Evolutionary conservation across 2,329 filamentous ascomycete species (phyloP).

Genomic region (Fusarium vanettenii): DNA sequence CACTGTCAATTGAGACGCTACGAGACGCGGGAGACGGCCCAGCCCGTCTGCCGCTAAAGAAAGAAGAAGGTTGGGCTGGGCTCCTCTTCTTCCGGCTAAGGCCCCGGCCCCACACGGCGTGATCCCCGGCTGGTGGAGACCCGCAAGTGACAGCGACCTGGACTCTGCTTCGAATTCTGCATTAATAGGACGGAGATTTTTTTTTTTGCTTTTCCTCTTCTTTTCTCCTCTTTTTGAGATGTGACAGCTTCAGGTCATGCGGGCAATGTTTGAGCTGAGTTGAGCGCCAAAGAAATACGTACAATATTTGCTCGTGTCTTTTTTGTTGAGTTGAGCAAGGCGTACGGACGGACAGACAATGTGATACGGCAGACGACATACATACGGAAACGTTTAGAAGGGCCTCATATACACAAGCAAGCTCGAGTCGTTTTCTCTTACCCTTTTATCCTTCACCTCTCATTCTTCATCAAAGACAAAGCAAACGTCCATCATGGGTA

Average conservation of each 20-base stretch:
- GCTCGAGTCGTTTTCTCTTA: constrained; percentile 11
- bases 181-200: constrained; percentile 9
- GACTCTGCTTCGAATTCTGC: background rate
- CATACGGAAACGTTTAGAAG: constrained; percentile 3
- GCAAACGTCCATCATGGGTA: constrained; percentile 37
- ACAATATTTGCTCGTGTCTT: background rate
- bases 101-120: constrained; percentile 22
- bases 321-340: constrained; percentile 7
- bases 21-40: constrained; percentile 12
- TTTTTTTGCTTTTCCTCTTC: constrained; percentile 24
- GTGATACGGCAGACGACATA: constrained; percentile 7
- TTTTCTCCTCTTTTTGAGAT: constrained; percentile 15
- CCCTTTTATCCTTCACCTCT: background rate
- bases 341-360: constrained; percentile 9
- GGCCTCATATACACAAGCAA: constrained; percentile 12
- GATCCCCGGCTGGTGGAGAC: constrained; percentile 17
- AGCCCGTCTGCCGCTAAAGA: constrained; percentile 22
- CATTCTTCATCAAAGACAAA: background rate
- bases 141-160: constrained; percentile 22
- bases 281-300: constrained; percentile 18
- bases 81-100: background rate
- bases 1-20: constrained; percentile 20
- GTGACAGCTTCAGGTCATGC: constrained; percentile 26
- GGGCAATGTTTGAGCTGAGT: constrained; percentile 12
- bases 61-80: constrained; percentile 11